phyloP scores from a whole-genome alignment of 2,329 filamentous ascomycete genomes.

The Beauveria caledonica region DNA sequence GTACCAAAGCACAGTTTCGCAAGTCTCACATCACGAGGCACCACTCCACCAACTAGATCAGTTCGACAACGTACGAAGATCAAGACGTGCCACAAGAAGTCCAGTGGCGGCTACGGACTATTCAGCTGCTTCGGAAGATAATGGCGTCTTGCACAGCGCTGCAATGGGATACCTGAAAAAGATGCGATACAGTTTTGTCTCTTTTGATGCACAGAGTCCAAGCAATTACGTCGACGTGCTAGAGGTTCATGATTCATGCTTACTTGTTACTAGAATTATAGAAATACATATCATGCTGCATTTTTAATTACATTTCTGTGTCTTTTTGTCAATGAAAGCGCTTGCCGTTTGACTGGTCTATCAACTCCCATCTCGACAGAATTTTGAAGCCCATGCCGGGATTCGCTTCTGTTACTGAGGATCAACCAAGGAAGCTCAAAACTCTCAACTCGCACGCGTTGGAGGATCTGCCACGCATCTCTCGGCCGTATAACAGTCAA shows the following conservation, averaged over 20 bases:
- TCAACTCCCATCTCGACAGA: not conserved
- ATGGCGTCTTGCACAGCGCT: not conserved
- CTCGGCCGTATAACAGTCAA: not conserved
- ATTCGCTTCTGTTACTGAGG: not conserved
- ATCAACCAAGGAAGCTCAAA: not conserved
- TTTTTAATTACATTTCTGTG: not conserved
- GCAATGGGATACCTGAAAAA: not conserved
- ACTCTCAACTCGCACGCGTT: not conserved
- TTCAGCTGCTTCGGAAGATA: constrained; percentile 4
- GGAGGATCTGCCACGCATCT: not conserved
- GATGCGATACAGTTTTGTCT: not conserved
- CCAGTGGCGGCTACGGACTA: not conserved
- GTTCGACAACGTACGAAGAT: not conserved
- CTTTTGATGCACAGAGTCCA: not conserved
- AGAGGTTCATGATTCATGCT: not conserved
- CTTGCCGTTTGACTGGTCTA: not conserved
- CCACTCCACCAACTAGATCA: not conserved
- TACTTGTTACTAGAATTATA: not conserved
- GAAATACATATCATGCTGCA: not conserved
- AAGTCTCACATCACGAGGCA: not conserved
- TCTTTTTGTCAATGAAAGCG: not conserved
- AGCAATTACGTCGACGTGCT: not conserved
- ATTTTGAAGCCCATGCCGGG: not conserved
- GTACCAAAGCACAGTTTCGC: not conserved
- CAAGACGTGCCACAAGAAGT: not conserved